Evolutionary conservation across 169 alveolate genomes (phyloP).

Genomic region (Perkinsus marinus): DNA sequence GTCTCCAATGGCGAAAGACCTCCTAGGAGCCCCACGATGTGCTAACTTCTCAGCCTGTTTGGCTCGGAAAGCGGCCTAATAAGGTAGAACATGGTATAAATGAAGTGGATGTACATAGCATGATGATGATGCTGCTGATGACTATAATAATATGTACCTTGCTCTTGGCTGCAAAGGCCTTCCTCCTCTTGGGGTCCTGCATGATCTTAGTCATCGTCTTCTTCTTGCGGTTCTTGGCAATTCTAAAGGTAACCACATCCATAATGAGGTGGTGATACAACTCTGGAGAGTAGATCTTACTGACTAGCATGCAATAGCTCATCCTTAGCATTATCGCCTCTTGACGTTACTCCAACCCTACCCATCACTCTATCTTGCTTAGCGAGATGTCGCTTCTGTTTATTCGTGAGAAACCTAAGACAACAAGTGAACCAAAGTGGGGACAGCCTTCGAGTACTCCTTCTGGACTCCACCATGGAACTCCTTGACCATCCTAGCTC

Average conservation of each 20-base stretch:
- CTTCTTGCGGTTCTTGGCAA: background rate
- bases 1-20: background rate
- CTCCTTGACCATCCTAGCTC: background rate
- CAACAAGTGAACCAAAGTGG: background rate
- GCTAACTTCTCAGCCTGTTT: background rate
- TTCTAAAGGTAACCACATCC: background rate
- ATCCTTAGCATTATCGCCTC: background rate
- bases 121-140: too few relatives aligned
- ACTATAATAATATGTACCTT: background rate
- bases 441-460: background rate
- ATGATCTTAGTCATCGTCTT: background rate
- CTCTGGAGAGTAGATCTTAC: background rate
- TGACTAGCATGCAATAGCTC: background rate
- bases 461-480: background rate
- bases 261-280: background rate
- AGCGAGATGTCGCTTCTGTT: background rate
- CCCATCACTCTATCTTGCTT: background rate
- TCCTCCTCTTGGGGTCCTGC: background rate
- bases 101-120: too few relatives aligned
- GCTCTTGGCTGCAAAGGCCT: background rate
- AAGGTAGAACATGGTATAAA: too few relatives aligned
- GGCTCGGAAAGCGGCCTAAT: background rate
- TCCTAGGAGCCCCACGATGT: background rate
- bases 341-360: background rate
- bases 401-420: background rate